Conservation (phyloP, 176 grass and related monocot species). For the Cenchrus purpureus region DNA sequence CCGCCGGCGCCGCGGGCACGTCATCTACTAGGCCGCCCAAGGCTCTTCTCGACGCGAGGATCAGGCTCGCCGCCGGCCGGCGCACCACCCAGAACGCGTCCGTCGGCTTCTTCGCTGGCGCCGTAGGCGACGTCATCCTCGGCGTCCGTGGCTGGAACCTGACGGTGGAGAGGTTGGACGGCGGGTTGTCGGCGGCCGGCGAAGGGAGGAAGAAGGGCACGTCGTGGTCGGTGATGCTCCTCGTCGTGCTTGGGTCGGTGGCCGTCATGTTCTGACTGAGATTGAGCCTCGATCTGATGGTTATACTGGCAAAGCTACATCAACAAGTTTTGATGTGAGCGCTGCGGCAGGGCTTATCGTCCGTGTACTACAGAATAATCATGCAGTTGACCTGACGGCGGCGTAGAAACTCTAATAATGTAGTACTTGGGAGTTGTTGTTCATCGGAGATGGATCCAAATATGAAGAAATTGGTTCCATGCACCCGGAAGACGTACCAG, state of each 20-base stretch:
- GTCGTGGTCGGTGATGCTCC: neutral
- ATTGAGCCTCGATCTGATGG: too few species aligned
- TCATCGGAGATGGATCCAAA: too few species aligned
- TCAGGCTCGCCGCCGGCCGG: neutral
- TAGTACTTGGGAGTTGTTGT: too few species aligned
- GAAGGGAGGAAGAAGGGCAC: constrained; percentile 6
- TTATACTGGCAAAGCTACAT: too few species aligned
- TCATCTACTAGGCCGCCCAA: neutral
- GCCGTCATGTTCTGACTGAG: neutral
- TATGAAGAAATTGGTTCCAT: too few species aligned
- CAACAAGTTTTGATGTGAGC: too few species aligned
- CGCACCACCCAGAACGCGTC: neutral
- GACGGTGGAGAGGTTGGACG: neutral
- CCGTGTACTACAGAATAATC: too few species aligned
- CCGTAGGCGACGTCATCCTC: neutral
- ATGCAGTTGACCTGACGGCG: too few species aligned
- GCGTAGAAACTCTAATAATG: too few species aligned
- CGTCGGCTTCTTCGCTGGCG: constrained; percentile 28
- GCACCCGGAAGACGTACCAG: too few species aligned
- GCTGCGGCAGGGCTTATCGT: too few species aligned
- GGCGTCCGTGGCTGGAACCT: constrained; percentile 21
- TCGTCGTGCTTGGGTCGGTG: neutral
- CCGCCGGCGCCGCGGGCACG: neutral
- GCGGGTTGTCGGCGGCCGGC: too few species aligned
- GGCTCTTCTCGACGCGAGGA: neutral